A percentile compares a stretch with the other conserved stretches of the same genome.
Evolutionary conservation across 2,329 filamentous ascomycete species (phyloP).

Genomic region (Alternaria novae-zelandiae): DNA sequence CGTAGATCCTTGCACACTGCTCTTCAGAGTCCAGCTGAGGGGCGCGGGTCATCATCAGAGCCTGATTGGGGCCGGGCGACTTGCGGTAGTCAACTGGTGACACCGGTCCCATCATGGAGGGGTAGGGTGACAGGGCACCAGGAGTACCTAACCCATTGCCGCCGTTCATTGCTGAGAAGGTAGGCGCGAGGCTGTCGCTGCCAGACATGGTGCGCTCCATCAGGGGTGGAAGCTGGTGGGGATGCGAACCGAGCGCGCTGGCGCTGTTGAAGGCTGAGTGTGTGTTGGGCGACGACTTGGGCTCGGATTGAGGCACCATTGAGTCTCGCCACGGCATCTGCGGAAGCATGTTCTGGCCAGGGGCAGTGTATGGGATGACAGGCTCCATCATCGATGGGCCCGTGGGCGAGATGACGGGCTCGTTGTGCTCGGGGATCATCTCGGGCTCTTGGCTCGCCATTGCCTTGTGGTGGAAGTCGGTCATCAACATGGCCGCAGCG

Average conservation of each 20-base stretch:
- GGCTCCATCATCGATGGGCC: constrained; percentile 77
- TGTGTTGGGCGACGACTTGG: constrained; percentile 75
- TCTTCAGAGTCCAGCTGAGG: constrained; percentile 86
- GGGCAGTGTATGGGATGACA: constrained; percentile 69
- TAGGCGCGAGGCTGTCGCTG: constrained; percentile 67
- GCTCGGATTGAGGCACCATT: constrained; percentile 77
- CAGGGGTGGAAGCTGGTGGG: constrained; percentile 70
- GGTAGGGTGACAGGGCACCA: constrained; percentile 75
- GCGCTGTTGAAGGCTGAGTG: constrained; percentile 65
- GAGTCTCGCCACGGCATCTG: constrained; percentile 93
- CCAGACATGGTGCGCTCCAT: constrained; percentile 68
- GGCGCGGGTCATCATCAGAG: constrained; percentile 69
- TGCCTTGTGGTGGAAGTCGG: constrained; percentile 95
- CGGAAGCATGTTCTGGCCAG: constrained; percentile 79
- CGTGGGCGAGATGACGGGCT: constrained; percentile 75
- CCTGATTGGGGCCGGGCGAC: constrained; percentile 71
- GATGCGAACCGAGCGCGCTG: constrained; percentile 63
- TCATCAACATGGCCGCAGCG: constrained; percentile 97
- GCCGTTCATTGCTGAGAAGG: constrained; percentile 73
- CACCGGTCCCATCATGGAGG: constrained; percentile 70
- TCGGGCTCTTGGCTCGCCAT: constrained; percentile 73
- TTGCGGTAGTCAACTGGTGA: constrained; percentile 73
- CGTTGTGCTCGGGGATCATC: constrained; percentile 59
- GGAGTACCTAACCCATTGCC: constrained; percentile 73
- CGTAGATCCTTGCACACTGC: constrained; percentile 82